These are phyloP conservation scores for Debaryomyces udenii DNA, from an alignment of 1,139 yeast genomes.

Conservation along the genomic window DNA sequence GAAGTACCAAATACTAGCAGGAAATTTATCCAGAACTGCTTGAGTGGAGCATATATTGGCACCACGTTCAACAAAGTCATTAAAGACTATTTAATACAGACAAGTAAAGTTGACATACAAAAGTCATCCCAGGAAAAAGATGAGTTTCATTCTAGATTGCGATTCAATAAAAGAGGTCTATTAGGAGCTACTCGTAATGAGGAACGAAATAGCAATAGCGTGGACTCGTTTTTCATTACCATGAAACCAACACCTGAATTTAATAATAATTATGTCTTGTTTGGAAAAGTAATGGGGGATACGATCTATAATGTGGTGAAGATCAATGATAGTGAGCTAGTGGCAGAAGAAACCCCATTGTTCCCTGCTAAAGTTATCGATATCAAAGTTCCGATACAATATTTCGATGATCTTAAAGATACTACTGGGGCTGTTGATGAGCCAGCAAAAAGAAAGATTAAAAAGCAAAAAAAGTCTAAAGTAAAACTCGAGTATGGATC, in stretches of 20 bases:
- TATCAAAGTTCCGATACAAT: slow-evolving; percentile 48
- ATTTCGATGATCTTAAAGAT: slow-evolving; percentile 48
- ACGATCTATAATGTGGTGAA: slow-evolving; percentile 56
- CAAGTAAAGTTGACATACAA: slow-evolving; percentile 9
- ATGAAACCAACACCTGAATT: slow-evolving; percentile 48
- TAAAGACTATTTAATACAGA: slow-evolving; percentile 40
- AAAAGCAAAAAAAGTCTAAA: slow-evolving; percentile 20
- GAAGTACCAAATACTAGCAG: slow-evolving; percentile 60
- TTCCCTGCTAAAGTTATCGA: slow-evolving; percentile 52
- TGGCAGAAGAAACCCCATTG: slow-evolving; percentile 45
- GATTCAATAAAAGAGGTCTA: slow-evolving; percentile 56
- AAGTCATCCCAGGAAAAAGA: slow-evolving; percentile 27
- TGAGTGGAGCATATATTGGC: slow-evolving; percentile 45
- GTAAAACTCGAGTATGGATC: slow-evolving; percentile 25
- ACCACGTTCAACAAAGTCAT: slow-evolving; percentile 44
- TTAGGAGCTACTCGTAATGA: slow-evolving; percentile 51
- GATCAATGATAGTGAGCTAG: slow-evolving; percentile 55
- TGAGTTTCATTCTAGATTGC: slow-evolving; percentile 60
- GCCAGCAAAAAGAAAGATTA: slow-evolving; percentile 18
- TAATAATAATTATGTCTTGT: slow-evolving; percentile 51
- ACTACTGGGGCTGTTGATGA: slow-evolving; percentile 13
- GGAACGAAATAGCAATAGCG: slow-evolving; percentile 38
- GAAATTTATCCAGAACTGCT: slow-evolving; percentile 52
- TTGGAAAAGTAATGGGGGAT: slow-evolving; percentile 68
- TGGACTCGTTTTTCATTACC: slow-evolving; percentile 57